Evolutionary conservation across 768 basidiomycete genomes (phyloP).

Genomic region (Boletus rubropictus): DNA sequence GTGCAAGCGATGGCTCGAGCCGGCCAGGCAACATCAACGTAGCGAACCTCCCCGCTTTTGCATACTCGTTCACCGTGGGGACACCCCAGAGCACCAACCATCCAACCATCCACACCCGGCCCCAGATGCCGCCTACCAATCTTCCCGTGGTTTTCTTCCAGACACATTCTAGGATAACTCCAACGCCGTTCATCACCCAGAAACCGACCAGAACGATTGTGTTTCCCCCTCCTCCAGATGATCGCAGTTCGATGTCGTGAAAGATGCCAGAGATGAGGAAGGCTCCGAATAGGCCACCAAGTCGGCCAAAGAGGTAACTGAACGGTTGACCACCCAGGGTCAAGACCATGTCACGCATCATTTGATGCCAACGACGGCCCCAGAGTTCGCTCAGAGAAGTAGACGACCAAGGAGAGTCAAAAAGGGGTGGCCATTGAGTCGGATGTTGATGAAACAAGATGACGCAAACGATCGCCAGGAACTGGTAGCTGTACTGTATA

Average conservation of each 20-base stretch:
- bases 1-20: constrained; percentile 10
- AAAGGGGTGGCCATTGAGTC: constrained; percentile 58
- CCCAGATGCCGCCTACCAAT: constrained; percentile 41
- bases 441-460: constrained; percentile 42
- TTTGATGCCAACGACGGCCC: constrained; percentile 61
- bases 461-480: constrained; percentile 40
- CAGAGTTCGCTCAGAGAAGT: constrained; percentile 59
- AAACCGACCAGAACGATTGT: constrained; percentile 39
- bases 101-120: constrained; percentile 44
- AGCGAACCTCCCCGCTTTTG: constrained; percentile 11
- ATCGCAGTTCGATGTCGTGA: constrained; percentile 53
- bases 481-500: constrained; percentile 34
- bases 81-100: constrained; percentile 48
- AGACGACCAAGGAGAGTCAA: constrained; percentile 50
- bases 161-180: constrained; percentile 43
- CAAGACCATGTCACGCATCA: constrained; percentile 55
- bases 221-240: constrained; percentile 45
- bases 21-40: constrained; percentile 9
- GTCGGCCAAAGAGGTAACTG: constrained; percentile 40
- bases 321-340: constrained; percentile 43
- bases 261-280: constrained; percentile 55
- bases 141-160: constrained; percentile 40
- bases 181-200: constrained; percentile 54
- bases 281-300: constrained; percentile 47
- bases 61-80: constrained; percentile 38